A percentile compares a stretch with the other conserved stretches of the same genome.
These are phyloP conservation scores for Penicillium bialowiezense DNA, from an alignment of 495 filamentous ascomycete genomes.

Conservation along the genomic window DNA sequence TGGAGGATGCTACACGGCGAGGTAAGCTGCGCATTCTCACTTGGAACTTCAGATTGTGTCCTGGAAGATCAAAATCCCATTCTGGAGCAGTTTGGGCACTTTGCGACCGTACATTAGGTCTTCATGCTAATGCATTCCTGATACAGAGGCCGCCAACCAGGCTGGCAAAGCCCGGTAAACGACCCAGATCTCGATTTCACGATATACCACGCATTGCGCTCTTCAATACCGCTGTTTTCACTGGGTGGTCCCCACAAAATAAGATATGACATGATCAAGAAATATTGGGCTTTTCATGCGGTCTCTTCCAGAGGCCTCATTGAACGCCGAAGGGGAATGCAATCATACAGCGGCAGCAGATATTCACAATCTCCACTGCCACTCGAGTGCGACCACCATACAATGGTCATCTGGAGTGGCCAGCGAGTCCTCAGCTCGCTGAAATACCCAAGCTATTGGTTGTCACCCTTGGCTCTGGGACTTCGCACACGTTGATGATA, in stretches of 20 bases:
- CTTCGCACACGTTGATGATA: conserved; percentile 4
- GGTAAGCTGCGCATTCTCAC: conserved; percentile 51
- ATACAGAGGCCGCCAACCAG: conserved; percentile 52
- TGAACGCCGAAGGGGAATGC: background rate
- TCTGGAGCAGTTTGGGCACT: background rate
- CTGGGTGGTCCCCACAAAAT: conserved; percentile 19
- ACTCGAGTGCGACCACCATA: background rate
- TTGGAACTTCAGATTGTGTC: background rate
- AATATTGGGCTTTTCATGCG: conserved; percentile 1
- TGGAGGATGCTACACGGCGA: conserved; percentile 95
- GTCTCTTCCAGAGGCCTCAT: background rate
- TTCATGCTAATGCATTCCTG: conserved; percentile 10
- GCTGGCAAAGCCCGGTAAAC: conserved; percentile 47
- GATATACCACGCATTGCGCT: conserved; percentile 12
- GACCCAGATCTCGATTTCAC: conserved; percentile 6
- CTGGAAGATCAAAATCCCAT: background rate
- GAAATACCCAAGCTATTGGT: background rate
- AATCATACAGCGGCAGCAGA: background rate
- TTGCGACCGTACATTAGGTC: background rate
- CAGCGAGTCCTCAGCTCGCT: background rate
- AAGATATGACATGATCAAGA: conserved; percentile 6
- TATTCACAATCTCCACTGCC: background rate
- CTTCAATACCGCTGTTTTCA: conserved; percentile 18
- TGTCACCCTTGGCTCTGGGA: conserved; percentile 1
- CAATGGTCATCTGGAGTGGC: background rate